Evolutionary conservation across 1,284 basidiomycete genomes (phyloP).

Genomic region (Microbotryum violaceum): DNA sequence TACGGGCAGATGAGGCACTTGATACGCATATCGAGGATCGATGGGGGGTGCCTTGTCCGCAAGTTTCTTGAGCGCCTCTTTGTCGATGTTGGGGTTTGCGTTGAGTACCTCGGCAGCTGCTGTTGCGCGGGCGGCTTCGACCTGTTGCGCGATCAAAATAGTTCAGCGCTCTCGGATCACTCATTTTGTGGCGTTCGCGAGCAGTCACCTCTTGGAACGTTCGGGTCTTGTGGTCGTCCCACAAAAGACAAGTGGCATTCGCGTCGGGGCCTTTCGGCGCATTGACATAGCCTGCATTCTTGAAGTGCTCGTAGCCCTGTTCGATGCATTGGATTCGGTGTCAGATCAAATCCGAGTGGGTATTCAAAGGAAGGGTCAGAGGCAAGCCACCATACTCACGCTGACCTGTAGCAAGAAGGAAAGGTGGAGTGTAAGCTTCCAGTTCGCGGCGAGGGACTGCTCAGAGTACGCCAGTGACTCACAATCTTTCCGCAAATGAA

Average conservation of each 20-base stretch:
- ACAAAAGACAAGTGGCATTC: conserved; percentile 14
- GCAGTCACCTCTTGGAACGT: conserved; percentile 17
- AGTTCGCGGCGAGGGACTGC: too few species aligned
- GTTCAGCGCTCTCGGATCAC: too few species aligned
- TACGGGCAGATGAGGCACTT: too few species aligned
- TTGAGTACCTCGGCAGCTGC: conserved; percentile 16
- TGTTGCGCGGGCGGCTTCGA: conserved; percentile 28
- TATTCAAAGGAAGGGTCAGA: neutral
- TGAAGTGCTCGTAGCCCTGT: conserved; percentile 30
- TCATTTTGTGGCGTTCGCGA: neutral
- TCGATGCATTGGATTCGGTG: conserved; percentile 6
- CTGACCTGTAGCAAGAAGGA: neutral
- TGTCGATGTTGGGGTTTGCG: conserved; percentile 12
- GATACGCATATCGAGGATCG: neutral
- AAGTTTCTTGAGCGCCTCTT: conserved; percentile 27
- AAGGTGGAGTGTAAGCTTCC: neutral
- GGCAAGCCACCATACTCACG: neutral
- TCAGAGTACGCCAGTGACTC: neutral
- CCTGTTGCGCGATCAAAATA: neutral
- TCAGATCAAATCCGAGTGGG: neutral
- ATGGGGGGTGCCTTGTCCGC: conserved; percentile 3
- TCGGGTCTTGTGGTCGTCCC: conserved; percentile 24
- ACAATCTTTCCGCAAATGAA: conserved; percentile 22
- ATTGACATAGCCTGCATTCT: conserved; percentile 12
- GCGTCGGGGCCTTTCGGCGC: conserved; percentile 4